phyloP scores from a whole-genome alignment of 73 alveolate genomes.

The Effrenium voratum region DNA sequence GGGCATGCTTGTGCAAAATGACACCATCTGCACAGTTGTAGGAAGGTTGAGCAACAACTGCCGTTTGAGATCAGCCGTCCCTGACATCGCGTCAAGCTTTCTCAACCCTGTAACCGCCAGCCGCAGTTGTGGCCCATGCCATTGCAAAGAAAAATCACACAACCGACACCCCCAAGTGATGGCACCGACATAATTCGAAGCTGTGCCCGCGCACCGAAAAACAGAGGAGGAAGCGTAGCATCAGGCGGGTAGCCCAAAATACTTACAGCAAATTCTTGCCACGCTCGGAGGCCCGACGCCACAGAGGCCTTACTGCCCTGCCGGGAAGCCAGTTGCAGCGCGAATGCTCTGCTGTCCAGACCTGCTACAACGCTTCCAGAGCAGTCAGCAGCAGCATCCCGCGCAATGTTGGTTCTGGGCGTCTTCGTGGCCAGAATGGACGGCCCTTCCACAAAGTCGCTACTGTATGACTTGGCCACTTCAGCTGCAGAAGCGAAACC shows the following conservation, averaged over 20 bases:
- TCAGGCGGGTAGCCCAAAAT: neutral
- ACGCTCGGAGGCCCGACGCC: constrained; percentile 10
- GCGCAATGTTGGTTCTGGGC: neutral
- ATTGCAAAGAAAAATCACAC: neutral
- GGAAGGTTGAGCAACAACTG: neutral
- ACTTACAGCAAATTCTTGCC: neutral
- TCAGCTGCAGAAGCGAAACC: neutral
- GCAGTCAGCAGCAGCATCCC: neutral
- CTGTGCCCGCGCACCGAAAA: neutral
- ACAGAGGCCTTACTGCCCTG: neutral
- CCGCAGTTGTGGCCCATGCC: neutral
- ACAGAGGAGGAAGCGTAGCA: neutral
- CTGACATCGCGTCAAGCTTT: neutral
- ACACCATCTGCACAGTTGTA: neutral
- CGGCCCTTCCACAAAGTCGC: neutral
- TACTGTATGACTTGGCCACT: neutral
- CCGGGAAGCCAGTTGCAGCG: neutral
- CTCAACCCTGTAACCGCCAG: neutral
- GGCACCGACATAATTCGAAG: constrained; percentile 5
- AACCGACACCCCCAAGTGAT: neutral
- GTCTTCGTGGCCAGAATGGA: neutral
- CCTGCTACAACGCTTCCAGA: neutral
- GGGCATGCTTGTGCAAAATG: neutral
- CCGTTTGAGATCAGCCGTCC: neutral
- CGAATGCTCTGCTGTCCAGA: neutral